phyloP scores from a whole-genome alignment of 106 monocot species.

The Dendrobium officinale region DNA sequence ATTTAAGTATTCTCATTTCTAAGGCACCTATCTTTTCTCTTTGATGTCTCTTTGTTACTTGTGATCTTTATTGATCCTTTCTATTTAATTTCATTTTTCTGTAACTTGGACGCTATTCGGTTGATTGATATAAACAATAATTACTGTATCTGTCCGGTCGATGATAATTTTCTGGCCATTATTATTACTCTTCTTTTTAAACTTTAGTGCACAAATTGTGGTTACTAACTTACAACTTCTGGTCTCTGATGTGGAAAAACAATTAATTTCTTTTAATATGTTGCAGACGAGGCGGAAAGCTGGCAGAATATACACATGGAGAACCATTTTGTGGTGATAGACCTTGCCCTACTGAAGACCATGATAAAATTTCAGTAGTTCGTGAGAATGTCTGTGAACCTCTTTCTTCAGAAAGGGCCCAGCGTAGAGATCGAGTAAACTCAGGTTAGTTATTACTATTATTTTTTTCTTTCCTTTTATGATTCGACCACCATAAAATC shows the following conservation, averaged over 20 bases:
- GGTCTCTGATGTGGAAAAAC: neutral
- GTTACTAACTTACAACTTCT: neutral
- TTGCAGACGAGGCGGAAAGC: conserved; percentile 38
- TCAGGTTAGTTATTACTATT: conserved; percentile 18
- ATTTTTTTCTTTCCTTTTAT: neutral
- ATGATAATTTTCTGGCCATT: neutral
- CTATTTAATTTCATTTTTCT: neutral
- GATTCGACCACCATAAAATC: neutral
- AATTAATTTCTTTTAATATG: neutral
- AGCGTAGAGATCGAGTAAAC: conserved; percentile 22
- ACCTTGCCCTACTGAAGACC: conserved; percentile 21
- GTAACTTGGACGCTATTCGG: neutral
- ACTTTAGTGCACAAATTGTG: neutral
- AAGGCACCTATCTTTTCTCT: neutral
- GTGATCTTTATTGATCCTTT: neutral
- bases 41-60: neutral
- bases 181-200: neutral
- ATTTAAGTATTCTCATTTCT: neutral
- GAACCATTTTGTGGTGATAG: conserved; percentile 30
- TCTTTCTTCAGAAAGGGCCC: conserved; percentile 23
- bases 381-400: conserved; percentile 23
- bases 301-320: conserved; percentile 26
- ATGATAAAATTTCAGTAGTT: conserved; percentile 22
- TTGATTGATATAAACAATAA: neutral
- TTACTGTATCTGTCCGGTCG: neutral